A percentile compares a stretch with the other conserved stretches of the same genome.
phyloP scores from a whole-genome alignment of 306 rosid species.

The Vachellia collinsii region DNA sequence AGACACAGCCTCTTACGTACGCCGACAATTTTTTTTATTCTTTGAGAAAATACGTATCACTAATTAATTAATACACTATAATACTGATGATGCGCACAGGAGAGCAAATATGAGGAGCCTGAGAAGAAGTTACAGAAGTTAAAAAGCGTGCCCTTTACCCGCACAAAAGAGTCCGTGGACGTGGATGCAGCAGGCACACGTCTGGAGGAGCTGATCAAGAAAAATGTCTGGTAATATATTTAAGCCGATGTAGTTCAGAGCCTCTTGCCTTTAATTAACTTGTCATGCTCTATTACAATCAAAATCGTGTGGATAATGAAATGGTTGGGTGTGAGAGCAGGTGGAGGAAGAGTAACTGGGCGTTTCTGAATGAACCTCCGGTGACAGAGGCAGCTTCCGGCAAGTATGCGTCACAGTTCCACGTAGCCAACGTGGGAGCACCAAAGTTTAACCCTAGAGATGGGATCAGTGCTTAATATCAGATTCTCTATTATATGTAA shows the following conservation, averaged over 20 bases:
- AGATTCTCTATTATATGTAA: background rate
- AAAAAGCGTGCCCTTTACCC: constrained; percentile 40
- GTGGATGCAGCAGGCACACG: constrained; percentile 36
- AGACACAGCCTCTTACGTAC: background rate
- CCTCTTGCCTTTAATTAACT: background rate
- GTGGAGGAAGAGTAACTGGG: constrained; percentile 94
- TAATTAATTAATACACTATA: background rate
- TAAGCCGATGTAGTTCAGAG: background rate
- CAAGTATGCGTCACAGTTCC: constrained; percentile 62
- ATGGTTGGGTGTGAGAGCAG: constrained; percentile 38
- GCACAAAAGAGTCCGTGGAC: constrained; percentile 25
- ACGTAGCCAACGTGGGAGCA: constrained; percentile 48
- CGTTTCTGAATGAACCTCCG: constrained; percentile 89
- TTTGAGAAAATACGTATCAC: no score
- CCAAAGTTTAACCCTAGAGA: background rate
- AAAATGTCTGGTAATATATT: constrained; percentile 61
- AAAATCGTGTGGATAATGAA: background rate
- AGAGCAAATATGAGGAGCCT: background rate
- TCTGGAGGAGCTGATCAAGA: constrained; percentile 47
- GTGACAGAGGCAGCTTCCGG: constrained; percentile 48
- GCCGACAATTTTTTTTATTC: background rate
- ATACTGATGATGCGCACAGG: background rate
- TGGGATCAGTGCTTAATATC: constrained; percentile 40
- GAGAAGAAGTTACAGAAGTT: constrained; percentile 47
- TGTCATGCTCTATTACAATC: background rate